A percentile compares a stretch with the other conserved stretches of the same genome.
Conservation (phyloP, 495 filamentous ascomycete species). For the Tuber melanosporum region DNA sequence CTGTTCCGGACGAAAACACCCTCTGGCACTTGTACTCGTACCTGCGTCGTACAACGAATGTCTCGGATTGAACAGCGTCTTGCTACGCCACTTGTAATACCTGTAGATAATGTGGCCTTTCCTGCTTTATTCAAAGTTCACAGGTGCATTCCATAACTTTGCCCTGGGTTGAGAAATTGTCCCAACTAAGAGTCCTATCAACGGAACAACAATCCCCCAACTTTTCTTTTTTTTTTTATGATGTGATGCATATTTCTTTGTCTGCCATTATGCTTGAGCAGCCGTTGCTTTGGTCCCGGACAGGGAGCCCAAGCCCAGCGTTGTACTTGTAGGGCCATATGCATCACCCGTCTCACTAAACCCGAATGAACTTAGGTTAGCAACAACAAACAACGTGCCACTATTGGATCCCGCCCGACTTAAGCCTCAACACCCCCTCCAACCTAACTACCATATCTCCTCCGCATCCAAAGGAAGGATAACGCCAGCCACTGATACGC, state of each 20-base stretch:
- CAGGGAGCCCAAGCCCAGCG: too few relatives aligned
- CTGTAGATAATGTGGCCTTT: not conserved
- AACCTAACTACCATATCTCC: not conserved
- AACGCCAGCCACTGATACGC: not conserved
- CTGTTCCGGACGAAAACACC: not conserved
- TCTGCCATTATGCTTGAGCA: not conserved
- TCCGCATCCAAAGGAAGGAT: not conserved
- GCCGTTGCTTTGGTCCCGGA: too few relatives aligned
- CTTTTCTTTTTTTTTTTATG: not conserved
- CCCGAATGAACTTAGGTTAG: not conserved
- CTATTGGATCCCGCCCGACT: not conserved
- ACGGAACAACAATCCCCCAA: not conserved
- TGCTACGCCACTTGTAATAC: not conserved
- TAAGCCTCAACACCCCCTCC: not conserved
- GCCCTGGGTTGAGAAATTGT: not conserved
- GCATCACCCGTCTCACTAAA: not conserved
- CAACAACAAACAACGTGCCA: not conserved
- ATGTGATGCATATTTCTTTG: not conserved
- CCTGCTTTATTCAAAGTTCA: not conserved
- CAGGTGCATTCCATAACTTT: not conserved
- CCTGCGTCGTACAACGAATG: not conserved
- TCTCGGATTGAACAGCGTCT: not conserved
- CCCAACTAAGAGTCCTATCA: not conserved
- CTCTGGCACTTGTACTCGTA: not conserved
- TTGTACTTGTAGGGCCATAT: not conserved